Evolutionary conservation across 2,329 filamentous ascomycete species (phyloP).

Genomic region (Periconia sp.): DNA sequence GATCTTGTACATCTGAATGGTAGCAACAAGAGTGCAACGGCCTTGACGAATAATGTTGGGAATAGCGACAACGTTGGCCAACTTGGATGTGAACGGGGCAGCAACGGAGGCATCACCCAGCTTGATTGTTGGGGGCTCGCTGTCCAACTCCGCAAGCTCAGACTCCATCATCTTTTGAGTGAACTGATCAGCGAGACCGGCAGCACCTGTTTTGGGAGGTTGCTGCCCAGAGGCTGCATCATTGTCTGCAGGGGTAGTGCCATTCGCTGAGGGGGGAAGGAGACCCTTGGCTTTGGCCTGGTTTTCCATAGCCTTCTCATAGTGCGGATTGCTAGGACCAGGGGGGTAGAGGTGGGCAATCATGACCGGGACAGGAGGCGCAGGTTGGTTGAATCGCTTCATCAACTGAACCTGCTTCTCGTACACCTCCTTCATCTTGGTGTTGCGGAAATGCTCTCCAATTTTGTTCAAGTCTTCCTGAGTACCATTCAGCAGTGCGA

Average conservation of each 20-base stretch:
- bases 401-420: slow-evolving; percentile 93
- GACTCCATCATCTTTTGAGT: slow-evolving; percentile 85
- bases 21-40: slow-evolving; percentile 94
- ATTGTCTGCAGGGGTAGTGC: slow-evolving; percentile 29
- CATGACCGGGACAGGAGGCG: slow-evolving; percentile 85
- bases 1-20: slow-evolving; percentile 99
- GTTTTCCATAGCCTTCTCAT: slow-evolving; percentile 84
- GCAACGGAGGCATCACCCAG: slow-evolving; percentile 96
- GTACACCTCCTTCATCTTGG: slow-evolving; percentile 98
- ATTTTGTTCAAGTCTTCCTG: slow-evolving; percentile 89
- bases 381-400: slow-evolving; percentile 90
- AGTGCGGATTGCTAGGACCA: slow-evolving; percentile 89
- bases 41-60: slow-evolving; percentile 98
- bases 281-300: slow-evolving; percentile 80
- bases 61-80: slow-evolving; percentile 94
- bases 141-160: slow-evolving; percentile 72
- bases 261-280: slow-evolving; percentile 52
- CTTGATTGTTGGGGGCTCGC: slow-evolving; percentile 93
- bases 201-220: slow-evolving; percentile 61
- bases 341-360: slow-evolving; percentile 95
- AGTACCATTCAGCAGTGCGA: slow-evolving; percentile 93
- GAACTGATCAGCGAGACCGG: slow-evolving; percentile 81
- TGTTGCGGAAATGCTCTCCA: slow-evolving; percentile 88
- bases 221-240: slow-evolving; percentile 22
- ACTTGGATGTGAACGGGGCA: slow-evolving; percentile 95